A percentile compares a stretch with the other conserved stretches of the same genome.
Conservation (phyloP, 2,329 filamentous ascomycete genomes). For the Pyrenophora teres region DNA sequence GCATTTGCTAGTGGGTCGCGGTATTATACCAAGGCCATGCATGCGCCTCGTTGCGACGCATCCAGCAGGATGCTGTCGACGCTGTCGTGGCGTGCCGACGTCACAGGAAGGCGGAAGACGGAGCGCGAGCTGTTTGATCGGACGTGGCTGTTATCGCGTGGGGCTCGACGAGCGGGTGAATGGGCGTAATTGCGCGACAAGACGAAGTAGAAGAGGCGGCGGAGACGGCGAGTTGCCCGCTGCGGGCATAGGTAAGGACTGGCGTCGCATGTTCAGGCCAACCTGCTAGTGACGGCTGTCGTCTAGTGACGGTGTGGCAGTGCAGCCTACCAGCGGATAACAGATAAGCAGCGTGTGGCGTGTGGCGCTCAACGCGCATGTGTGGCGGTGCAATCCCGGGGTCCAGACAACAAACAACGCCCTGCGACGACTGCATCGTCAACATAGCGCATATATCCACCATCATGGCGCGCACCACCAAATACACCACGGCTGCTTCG, state of each 20-base stretch:
- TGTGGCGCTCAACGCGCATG: too few species aligned
- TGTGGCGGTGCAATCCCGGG: neutral
- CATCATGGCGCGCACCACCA: conserved; percentile 61
- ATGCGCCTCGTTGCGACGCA: too few species aligned
- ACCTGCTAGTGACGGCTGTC: neutral
- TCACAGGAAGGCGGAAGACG: conserved; percentile 18
- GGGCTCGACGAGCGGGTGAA: neutral
- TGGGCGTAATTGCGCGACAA: neutral
- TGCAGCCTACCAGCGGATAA: neutral
- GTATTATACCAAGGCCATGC: too few species aligned
- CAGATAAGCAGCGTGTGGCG: too few species aligned
- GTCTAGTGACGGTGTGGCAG: neutral
- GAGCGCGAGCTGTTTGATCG: conserved; percentile 28
- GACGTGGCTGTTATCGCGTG: neutral
- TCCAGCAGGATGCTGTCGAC: neutral
- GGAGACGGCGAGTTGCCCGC: neutral
- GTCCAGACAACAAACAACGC: neutral
- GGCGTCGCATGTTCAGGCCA: too few species aligned
- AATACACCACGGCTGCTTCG: conserved; percentile 52
- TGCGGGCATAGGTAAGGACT: neutral
- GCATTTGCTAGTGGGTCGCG: neutral
- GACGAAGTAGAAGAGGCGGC: neutral
- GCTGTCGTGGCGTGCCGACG: conserved; percentile 11
- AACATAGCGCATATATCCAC: conserved; percentile 11
- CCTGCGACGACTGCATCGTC: conserved; percentile 13